Base-by-base conservation (phyloP, 2,329 filamentous ascomycete species). In the Cladophialophora carrionii region DNA sequence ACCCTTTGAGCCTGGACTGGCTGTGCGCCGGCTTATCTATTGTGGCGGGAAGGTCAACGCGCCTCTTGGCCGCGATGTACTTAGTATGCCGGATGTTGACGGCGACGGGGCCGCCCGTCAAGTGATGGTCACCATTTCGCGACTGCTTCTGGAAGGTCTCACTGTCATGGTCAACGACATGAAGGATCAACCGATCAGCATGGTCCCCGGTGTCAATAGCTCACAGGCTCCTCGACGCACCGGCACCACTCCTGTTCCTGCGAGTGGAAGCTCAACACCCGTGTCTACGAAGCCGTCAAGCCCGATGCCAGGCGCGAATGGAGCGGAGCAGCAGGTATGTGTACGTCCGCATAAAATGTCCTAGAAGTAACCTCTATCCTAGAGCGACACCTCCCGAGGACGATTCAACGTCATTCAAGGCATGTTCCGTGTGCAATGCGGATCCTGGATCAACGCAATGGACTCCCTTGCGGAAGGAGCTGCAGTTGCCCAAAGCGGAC, bases 401-500 rank as follows among this genome's bases (percentile, higher is more conserved):
- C 65, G 69, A 8, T 71, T 66, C 59, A 69, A 64, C 43, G 54
- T 71, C 12, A 59, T 68, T 17, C 67, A 63, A 20, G 69, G 69
- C 48, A 67, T 71, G 63, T 63, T 61, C 32, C 64, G 68, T 12
- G 85, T 99, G 71, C 90, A 93, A 76, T 90, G 92, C 60, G 95
- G 95, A 29, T 87, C 92, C 68, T 97, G 95, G 92, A 86, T 84
- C 55, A 93, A 98, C 78, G 93, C 94, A 7, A 77, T 98, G 53
- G 90, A 87, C 75, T 91, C 96, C 74, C 84, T 97, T 24, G 82
- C 87, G 9, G 94, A 97, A 66, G 91, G 90, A 61, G 92, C 90
- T 1, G 85, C 85, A 9, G 87, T 89, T 71, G 89, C 92, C 17
- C 89, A 91, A 72, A 88, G 87, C 43, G 85, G 90, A 64, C 93